These are phyloP conservation scores for Colletotrichum siamense DNA, from an alignment of 2,329 filamentous ascomycete species.

Conservation along the genomic window DNA sequence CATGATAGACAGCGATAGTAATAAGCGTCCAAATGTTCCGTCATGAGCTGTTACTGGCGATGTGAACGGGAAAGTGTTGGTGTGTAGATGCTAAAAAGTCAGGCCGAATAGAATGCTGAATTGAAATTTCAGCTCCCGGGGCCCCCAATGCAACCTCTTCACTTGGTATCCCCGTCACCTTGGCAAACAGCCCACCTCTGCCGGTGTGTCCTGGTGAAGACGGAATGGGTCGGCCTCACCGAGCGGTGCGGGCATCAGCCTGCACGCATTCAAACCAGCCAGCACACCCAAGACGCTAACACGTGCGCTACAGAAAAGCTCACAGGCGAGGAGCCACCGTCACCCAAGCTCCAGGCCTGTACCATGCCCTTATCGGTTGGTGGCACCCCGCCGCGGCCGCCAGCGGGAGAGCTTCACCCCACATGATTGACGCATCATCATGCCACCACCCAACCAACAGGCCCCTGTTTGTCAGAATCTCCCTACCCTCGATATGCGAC, in stretches of 20 bases:
- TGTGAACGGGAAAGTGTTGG: no score
- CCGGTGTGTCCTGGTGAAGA: background rate
- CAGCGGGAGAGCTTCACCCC: slow-evolving; percentile 19
- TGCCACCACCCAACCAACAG: slow-evolving; percentile 23
- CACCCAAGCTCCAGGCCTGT: background rate
- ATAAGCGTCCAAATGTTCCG: background rate
- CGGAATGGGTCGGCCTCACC: background rate
- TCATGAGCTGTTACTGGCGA: background rate
- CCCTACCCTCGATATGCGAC: slow-evolving; percentile 4
- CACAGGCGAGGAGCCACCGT: background rate
- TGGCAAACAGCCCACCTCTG: background rate
- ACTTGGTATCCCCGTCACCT: background rate
- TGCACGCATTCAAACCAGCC: background rate
- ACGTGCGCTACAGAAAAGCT: background rate
- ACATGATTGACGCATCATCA: slow-evolving; percentile 21
- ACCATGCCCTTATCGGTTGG: background rate
- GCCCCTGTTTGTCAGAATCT: slow-evolving; percentile 23
- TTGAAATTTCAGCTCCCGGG: background rate
- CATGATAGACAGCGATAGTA: background rate
- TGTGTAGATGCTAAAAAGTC: background rate
- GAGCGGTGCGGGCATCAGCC: background rate
- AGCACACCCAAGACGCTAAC: background rate
- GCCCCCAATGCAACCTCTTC: background rate
- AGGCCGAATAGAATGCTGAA: background rate
- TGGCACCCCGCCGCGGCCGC: background rate